Percentiles rank a stretch among this genome's conserved stretches.
These are phyloP conservation scores for Stenogyne calaminthoides DNA, from an alignment of 305 asterid genomes.

Conservation along the genomic window DNA sequence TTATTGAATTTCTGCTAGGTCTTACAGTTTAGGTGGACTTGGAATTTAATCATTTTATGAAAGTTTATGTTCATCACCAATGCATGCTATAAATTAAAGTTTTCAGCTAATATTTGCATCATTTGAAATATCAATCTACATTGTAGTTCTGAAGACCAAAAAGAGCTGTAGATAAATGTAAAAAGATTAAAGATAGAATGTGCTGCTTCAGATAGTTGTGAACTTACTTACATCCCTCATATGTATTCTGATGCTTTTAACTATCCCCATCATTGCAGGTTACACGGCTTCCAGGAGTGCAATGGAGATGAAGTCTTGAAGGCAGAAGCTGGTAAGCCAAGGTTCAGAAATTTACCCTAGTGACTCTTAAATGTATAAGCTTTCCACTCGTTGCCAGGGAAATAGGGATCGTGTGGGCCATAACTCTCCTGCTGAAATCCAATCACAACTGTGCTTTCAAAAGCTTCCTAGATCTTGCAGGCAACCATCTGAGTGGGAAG, in stretches of 20 bases:
- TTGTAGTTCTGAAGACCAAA: conserved; percentile 12
- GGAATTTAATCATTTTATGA: not conserved
- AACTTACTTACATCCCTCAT: conserved; percentile 12
- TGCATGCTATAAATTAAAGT: not conserved
- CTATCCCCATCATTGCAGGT: conserved; percentile 48
- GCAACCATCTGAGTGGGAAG: conserved; percentile 88
- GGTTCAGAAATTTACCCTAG: conserved; percentile 93
- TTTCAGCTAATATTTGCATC: not conserved
- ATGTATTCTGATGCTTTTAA: conserved; percentile 27
- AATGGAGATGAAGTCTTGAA: conserved; percentile 93
- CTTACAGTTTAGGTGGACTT: not conserved
- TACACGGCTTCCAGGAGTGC: conserved; percentile 94
- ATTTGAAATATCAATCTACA: conserved; percentile 1
- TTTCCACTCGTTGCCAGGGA: conserved; percentile 93
- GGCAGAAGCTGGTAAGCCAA: conserved; percentile 97
- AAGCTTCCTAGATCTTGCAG: conserved; percentile 87
- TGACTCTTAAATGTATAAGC: conserved; percentile 98
- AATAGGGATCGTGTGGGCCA: conserved; percentile 74
- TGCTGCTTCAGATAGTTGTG: conserved; percentile 19
- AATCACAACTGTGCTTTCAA: conserved; percentile 85
- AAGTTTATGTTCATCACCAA: not conserved
- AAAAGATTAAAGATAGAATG: conserved; percentile 2
- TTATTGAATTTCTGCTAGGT: not conserved
- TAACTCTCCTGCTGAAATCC: conserved; percentile 71
- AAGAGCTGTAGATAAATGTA: not conserved